phyloP scores from a whole-genome alignment of 176 grass and related monocot genomes.

The Phragmites australis region DNA sequence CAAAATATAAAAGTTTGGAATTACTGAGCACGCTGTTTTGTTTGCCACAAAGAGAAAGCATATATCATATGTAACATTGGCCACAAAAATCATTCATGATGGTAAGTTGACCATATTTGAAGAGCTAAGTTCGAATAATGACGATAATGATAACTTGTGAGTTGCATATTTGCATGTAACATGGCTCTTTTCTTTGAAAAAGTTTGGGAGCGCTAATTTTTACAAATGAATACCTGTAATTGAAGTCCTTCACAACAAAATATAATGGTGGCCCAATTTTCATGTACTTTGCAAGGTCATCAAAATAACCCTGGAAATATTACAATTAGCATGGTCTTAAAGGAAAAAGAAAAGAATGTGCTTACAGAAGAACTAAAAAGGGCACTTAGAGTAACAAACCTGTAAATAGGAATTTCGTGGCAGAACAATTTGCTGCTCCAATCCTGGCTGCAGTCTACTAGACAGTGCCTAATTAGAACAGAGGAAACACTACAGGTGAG shows the following conservation, averaged over 20 bases:
- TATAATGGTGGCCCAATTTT: constrained; percentile 95
- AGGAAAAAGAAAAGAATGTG: constrained; percentile 24
- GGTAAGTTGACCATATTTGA: constrained; percentile 7
- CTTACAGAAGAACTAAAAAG: constrained; percentile 3
- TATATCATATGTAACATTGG: not conserved
- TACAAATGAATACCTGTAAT: constrained; percentile 74
- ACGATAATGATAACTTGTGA: not conserved
- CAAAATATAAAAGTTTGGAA: not conserved
- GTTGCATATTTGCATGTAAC: not conserved
- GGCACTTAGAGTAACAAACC: constrained; percentile 42
- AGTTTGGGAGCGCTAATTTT: not conserved
- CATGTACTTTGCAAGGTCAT: constrained; percentile 82
- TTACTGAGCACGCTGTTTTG: not conserved
- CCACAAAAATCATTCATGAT: not conserved
- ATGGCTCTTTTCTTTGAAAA: constrained; percentile 20
- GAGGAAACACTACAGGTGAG: constrained; percentile 22
- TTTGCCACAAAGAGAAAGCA: not conserved
- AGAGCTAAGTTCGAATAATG: constrained; percentile 11
- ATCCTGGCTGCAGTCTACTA: constrained; percentile 81
- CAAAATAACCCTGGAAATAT: constrained; percentile 77
- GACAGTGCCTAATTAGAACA: constrained; percentile 65
- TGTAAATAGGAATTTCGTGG: constrained; percentile 94
- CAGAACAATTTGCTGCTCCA: constrained; percentile 92
- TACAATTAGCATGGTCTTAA: constrained; percentile 26
- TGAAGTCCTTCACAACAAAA: constrained; percentile 97